These are phyloP conservation scores for Apostasia shenzhenica DNA, from an alignment of 106 monocot species.

Conservation along the genomic window DNA sequence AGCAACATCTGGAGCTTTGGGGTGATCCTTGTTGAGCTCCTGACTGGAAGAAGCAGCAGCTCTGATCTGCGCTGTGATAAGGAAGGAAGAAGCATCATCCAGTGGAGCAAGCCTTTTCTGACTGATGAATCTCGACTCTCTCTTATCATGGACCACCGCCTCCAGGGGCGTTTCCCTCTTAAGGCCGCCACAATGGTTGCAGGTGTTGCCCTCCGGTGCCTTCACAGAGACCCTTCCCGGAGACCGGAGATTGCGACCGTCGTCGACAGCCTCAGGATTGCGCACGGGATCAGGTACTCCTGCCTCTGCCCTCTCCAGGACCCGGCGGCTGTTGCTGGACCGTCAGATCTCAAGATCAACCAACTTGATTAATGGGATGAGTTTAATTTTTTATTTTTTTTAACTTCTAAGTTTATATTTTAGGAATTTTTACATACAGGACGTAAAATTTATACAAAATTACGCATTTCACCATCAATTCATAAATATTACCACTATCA, in stretches of 20 bases:
- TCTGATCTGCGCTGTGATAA: conserved; percentile 43
- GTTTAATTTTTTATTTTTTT: too few relatives aligned
- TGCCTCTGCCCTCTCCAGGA: conserved; percentile 60
- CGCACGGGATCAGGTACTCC: conserved; percentile 70
- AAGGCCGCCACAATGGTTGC: conserved; percentile 72
- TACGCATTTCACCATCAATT: too few relatives aligned
- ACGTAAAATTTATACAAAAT: too few relatives aligned
- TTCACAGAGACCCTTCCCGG: conserved; percentile 71
- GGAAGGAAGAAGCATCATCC: conserved; percentile 81
- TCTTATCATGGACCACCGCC: conserved; percentile 71
- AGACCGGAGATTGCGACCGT: conserved; percentile 82
- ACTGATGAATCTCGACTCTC: conserved; percentile 77
- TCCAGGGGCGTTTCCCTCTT: conserved; percentile 70
- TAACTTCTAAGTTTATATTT: too few relatives aligned
- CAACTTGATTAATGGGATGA: too few relatives aligned
- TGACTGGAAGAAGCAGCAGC: conserved; percentile 73
- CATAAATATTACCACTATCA: too few relatives aligned
- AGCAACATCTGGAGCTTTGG: conserved; percentile 90
- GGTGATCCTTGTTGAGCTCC: conserved; percentile 69
- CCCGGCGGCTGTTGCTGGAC: conserved; percentile 35
- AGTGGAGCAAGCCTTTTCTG: conserved; percentile 74
- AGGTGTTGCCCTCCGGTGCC: conserved; percentile 56
- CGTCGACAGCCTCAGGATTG: conserved; percentile 41
- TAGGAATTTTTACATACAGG: too few relatives aligned
- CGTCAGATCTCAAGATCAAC: conserved; percentile 39